Percentiles rank a stretch among this genome's conserved stretches.
These are phyloP conservation scores for cucumber (Cucumis sativus) DNA, from an alignment of 306 rosid species.

Conservation along the genomic window Cucumber_9930_V3 NC_026656.2:5223001-5223500, in stretches of 20 bases:
- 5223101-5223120: too few species aligned
- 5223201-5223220: too few species aligned
- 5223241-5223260: neutral
- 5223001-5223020: too few species aligned
- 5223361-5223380: slow-evolving; percentile 4
- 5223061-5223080: too few species aligned
- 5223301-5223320: neutral
- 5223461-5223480: neutral
- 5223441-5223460: neutral
- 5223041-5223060: too few species aligned
- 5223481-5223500: neutral
- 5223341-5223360: neutral
- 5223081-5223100: too few species aligned
- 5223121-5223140: too few species aligned
- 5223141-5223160: too few species aligned
- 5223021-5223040: too few species aligned
- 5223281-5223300: neutral
- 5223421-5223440: neutral
- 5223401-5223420: neutral
- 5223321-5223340: neutral
- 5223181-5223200: too few species aligned
- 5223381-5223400: neutral
- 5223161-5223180: too few species aligned
- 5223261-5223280: neutral
- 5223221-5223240: too few species aligned